These are phyloP conservation scores for Plectosphaerella cucumerina DNA, from an alignment of 2,329 filamentous ascomycete genomes.

Conservation along the genomic window DNA sequence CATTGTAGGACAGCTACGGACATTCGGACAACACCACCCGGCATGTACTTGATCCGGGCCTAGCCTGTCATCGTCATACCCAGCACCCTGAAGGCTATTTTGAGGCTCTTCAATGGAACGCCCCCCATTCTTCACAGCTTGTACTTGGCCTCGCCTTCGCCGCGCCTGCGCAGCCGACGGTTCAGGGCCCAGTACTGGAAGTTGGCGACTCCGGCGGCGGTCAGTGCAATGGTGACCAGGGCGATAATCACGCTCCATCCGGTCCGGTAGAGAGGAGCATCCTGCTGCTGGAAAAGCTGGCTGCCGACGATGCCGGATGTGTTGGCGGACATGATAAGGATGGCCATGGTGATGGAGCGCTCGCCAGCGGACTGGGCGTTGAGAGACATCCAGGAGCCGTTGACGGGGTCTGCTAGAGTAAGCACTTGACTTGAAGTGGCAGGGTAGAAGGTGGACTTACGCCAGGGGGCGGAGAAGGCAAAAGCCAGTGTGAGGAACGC, in stretches of 20 bases:
- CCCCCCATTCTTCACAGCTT: not conserved
- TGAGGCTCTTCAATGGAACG: not conserved
- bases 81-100: too few species aligned
- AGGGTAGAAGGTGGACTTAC: conserved; percentile 14
- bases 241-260: conserved; percentile 20
- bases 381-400: conserved; percentile 23
- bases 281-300: conserved; percentile 21
- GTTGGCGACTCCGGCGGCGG: not conserved
- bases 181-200: conserved; percentile 4
- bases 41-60: too few species aligned
- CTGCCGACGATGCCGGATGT: conserved; percentile 20
- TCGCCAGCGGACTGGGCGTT: conserved; percentile 20
- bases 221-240: conserved; percentile 3
- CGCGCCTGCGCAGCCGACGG: not conserved
- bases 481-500: conserved; percentile 18
- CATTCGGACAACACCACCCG: too few species aligned
- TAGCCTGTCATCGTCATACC: too few species aligned
- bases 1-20: too few species aligned
- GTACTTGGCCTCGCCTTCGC: not conserved
- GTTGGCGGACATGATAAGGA: conserved; percentile 25
- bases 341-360: conserved; percentile 23
- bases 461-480: conserved; percentile 20
- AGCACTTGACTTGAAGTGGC: not conserved
- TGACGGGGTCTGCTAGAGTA: conserved; percentile 12
- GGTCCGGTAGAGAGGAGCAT: conserved; percentile 19